Percentiles rank a stretch among this genome's conserved stretches.
phyloP scores from a whole-genome alignment of 2,329 filamentous ascomycete genomes.

The Fusarium irregulare region DNA sequence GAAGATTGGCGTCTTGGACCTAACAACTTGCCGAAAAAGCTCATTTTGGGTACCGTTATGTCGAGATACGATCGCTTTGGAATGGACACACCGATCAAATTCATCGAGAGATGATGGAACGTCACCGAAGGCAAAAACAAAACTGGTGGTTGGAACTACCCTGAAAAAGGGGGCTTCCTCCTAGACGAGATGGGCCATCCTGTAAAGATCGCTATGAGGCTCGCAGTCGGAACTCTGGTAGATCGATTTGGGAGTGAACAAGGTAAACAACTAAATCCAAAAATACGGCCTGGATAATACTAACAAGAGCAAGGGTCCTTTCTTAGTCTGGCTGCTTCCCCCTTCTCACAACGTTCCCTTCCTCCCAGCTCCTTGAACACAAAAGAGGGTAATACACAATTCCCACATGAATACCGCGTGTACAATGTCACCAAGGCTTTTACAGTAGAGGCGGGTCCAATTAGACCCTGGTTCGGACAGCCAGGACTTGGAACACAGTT shows the following conservation, averaged over 20 bases:
- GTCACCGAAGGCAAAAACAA: neutral
- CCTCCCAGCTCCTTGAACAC: too few species aligned
- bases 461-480: too few species aligned
- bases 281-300: too few species aligned
- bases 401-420: too few species aligned
- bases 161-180: rapidly evolving
- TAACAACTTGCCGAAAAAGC: rapidly evolving
- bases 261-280: too few species aligned
- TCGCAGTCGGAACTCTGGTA: neutral
- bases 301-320: too few species aligned
- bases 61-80: neutral
- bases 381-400: too few species aligned
- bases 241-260: rapidly evolving
- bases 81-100: rapidly evolving
- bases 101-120: neutral
- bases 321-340: too few species aligned
- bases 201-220: neutral
- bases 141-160: neutral
- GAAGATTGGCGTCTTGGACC: neutral
- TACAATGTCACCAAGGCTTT: too few species aligned
- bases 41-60: neutral
- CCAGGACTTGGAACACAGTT: too few species aligned
- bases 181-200: rapidly evolving
- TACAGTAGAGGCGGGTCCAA: too few species aligned
- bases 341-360: too few species aligned